Evolutionary conservation across 192 early-diverging fungal genomes (phyloP).

Genomic region (Paraglomus occultum): DNA sequence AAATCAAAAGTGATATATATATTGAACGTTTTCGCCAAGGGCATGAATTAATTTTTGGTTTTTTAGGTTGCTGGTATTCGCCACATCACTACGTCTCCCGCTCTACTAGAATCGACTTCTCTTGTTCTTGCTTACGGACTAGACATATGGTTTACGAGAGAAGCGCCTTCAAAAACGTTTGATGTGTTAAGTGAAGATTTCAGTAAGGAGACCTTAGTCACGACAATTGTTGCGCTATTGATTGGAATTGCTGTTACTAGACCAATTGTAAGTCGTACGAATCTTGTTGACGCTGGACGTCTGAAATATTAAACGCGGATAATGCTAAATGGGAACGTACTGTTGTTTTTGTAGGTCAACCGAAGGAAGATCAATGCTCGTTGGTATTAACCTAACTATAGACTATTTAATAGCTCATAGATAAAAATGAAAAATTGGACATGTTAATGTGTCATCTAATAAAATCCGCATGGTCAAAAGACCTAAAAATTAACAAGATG

Average conservation of each 20-base stretch:
- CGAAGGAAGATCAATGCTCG: slow-evolving; percentile 17
- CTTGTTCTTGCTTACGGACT: slow-evolving; percentile 86
- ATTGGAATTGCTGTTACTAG: slow-evolving; percentile 69
- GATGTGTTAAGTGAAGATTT: slow-evolving; percentile 93
- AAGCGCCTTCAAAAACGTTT: slow-evolving; percentile 86
- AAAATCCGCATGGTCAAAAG: no score
- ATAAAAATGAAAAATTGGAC: no score
- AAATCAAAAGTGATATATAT: no score
- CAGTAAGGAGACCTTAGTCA: slow-evolving; percentile 77
- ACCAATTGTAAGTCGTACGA: slow-evolving; percentile 68
- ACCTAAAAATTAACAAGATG: no score
- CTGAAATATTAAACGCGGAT: not conserved
- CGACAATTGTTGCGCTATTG: slow-evolving; percentile 77
- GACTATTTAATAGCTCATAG: no score
- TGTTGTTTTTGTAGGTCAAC: slow-evolving; percentile 22
- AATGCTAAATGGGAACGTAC: not conserved
- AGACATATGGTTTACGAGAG: slow-evolving; percentile 85
- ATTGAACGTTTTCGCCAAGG: slow-evolving; percentile 1
- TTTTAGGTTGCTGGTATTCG: slow-evolving; percentile 61
- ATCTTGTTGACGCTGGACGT: slow-evolving; percentile 51
- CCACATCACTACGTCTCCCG: slow-evolving; percentile 69
- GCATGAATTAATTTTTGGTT: slow-evolving; percentile 5
- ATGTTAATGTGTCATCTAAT: no score
- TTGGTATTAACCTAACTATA: slow-evolving; percentile 15
- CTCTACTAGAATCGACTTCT: slow-evolving; percentile 91